Evolutionary conservation across 164 flowering plant genomes (phyloP).

Genomic region (Aristolochia fimbriata): DNA sequence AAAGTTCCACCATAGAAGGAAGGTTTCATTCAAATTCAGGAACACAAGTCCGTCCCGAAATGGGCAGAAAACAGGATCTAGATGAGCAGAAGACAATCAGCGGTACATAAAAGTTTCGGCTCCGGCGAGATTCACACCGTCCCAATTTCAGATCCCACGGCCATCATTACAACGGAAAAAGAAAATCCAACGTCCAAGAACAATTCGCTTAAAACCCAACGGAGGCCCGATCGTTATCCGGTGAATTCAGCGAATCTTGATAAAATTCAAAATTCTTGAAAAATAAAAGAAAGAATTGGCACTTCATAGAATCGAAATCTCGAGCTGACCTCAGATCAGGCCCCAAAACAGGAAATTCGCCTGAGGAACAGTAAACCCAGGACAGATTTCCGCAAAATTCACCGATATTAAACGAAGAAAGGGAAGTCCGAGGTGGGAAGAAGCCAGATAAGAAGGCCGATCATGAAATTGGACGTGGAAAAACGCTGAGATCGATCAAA

Average conservation of each 20-base stretch:
- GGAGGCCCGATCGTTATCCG: constrained; percentile 9
- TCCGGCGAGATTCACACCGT: not conserved
- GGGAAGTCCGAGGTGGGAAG: not conserved
- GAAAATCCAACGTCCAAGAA: constrained; percentile 1
- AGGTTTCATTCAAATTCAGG: too few relatives aligned
- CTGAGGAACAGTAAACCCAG: constrained; percentile 2
- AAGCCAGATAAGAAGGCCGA: too few relatives aligned
- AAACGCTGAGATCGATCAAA: too few relatives aligned
- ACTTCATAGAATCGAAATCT: too few relatives aligned
- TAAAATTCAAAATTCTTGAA: constrained; percentile 4
- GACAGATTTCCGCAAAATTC: not conserved
- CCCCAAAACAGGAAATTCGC: constrained; percentile 2
- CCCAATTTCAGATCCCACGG: constrained; percentile 1
- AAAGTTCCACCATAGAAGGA: too few relatives aligned
- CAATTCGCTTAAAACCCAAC: not conserved
- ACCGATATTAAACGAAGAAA: not conserved
- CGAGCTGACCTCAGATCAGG: constrained; percentile 7
- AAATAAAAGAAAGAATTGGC: not conserved
- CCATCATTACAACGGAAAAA: not conserved
- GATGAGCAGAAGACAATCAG: too few relatives aligned
- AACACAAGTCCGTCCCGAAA: too few relatives aligned
- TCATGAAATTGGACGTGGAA: too few relatives aligned
- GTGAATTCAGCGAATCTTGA: too few relatives aligned
- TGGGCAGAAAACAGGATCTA: too few relatives aligned
- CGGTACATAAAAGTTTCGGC: too few relatives aligned